Conservation (phyloP, 441 rosid genomes). For the Euphorbia celastroides region DNA sequence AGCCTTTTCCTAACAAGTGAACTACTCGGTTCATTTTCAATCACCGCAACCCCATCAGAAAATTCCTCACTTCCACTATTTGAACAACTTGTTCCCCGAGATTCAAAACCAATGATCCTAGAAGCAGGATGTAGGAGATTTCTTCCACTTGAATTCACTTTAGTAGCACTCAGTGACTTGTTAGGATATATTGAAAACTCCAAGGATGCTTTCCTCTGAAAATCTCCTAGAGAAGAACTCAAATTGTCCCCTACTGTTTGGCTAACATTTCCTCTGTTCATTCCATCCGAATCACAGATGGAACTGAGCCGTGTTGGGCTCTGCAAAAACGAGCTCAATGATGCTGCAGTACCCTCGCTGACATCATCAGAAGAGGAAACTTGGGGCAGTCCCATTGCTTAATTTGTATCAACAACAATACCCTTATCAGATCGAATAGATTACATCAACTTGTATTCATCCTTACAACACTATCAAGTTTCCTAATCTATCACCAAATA, state of each 20-base stretch:
- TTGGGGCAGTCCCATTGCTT: conserved; percentile 79
- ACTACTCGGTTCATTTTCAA: conserved; percentile 47
- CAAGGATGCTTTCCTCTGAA: conserved; percentile 44
- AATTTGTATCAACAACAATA: conserved; percentile 14
- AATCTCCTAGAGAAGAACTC: conserved; percentile 47
- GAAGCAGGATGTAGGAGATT: conserved; percentile 45
- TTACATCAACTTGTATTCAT: conserved; percentile 16
- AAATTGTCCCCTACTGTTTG: conserved; percentile 21
- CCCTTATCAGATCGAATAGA: conserved; percentile 11
- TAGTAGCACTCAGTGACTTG: conserved; percentile 30
- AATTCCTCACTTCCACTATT: conserved; percentile 28
- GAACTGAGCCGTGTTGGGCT: conserved; percentile 44
- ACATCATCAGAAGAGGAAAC: conserved; percentile 46
- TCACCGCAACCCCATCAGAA: conserved; percentile 27
- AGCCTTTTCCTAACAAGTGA: conserved; percentile 67
- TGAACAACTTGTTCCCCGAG: conserved; percentile 33
- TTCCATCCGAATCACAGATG: conserved; percentile 52
- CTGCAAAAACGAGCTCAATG: conserved; percentile 39
- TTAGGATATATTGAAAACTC: conserved; percentile 39
- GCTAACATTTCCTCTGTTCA: conserved; percentile 31
- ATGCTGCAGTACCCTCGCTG: conserved; percentile 40
- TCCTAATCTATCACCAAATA: too few relatives aligned
- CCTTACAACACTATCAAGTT: conserved; percentile 15
- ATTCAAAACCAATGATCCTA: conserved; percentile 81
- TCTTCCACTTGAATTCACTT: conserved; percentile 37